Evolutionary conservation across 768 basidiomycete genomes (phyloP).

Genomic region (Phaffia tasmanica): DNA sequence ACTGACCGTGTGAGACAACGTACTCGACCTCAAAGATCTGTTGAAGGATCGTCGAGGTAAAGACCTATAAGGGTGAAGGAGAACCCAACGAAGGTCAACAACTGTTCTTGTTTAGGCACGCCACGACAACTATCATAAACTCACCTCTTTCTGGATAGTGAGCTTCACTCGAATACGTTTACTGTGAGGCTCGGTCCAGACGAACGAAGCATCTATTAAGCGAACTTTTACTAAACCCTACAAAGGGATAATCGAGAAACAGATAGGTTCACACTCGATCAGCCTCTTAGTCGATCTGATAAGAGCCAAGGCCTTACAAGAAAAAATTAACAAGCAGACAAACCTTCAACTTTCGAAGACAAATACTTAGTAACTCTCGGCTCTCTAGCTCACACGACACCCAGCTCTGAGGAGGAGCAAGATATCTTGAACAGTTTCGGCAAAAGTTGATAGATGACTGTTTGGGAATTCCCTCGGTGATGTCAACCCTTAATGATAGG

Average conservation of each 20-base stretch:
- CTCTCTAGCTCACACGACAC: slow-evolving; percentile 76
- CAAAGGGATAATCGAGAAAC: neutral
- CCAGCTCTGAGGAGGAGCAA: slow-evolving; percentile 83
- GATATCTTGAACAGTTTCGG: slow-evolving; percentile 89
- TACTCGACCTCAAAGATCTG: slow-evolving; percentile 97
- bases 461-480: slow-evolving; percentile 95
- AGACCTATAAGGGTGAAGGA: slow-evolving; percentile 46
- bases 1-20: slow-evolving; percentile 67
- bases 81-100: neutral
- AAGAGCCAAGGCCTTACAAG: neutral
- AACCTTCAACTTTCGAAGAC: slow-evolving; percentile 88
- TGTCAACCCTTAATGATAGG: slow-evolving; percentile 58
- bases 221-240: slow-evolving; percentile 70
- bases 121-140: slow-evolving; percentile 28
- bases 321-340: neutral
- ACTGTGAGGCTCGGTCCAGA: slow-evolving; percentile 99
- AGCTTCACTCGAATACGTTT: slow-evolving; percentile 83
- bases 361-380: slow-evolving; percentile 82
- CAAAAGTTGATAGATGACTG: slow-evolving; percentile 87
- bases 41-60: slow-evolving; percentile 88
- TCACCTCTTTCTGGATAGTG: slow-evolving; percentile 95
- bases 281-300: neutral
- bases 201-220: slow-evolving; percentile 94
- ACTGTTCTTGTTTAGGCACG: neutral
- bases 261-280: neutral